Conservation (phyloP, 352 stramenopile genomes). For the Phytopythium oedochilum region DNA sequence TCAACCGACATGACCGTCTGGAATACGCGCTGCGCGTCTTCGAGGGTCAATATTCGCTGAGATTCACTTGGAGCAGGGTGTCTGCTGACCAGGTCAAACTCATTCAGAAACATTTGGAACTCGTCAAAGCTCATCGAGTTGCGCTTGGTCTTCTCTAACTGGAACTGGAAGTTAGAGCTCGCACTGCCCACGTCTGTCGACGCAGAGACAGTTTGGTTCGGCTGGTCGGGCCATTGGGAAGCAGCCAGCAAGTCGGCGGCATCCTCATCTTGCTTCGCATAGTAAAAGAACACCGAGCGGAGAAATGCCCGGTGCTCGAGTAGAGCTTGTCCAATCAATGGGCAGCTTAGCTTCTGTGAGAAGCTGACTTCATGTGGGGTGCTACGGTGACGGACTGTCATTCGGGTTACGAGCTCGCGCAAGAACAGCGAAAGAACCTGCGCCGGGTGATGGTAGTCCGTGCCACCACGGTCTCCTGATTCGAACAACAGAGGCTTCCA, state of each 20-base stretch:
- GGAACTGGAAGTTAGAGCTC: constrained; percentile 16
- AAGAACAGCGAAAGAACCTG: constrained; percentile 40
- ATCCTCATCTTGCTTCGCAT: constrained; percentile 36
- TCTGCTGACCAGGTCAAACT: constrained; percentile 21
- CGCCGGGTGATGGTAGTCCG: constrained; percentile 5
- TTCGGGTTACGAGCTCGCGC: constrained; percentile 24
- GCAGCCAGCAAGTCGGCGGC: constrained; percentile 9
- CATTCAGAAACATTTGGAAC: constrained; percentile 32
- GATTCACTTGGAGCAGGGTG: background rate
- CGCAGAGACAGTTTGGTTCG: background rate
- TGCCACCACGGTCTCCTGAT: background rate
- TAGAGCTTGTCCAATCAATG: constrained; percentile 32
- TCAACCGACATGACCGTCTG: constrained; percentile 42
- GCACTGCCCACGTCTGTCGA: background rate
- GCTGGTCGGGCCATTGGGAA: background rate
- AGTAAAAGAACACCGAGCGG: constrained; percentile 47
- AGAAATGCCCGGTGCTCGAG: constrained; percentile 59
- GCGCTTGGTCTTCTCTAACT: constrained; percentile 47
- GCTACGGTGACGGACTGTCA: constrained; percentile 8
- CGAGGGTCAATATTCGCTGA: constrained; percentile 8
- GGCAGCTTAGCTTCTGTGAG: constrained; percentile 30
- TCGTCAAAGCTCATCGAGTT: constrained; percentile 50
- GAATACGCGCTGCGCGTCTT: constrained; percentile 36
- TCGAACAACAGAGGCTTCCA: constrained; percentile 1
- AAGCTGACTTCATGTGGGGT: constrained; percentile 28